Conservation (phyloP, 2,329 filamentous ascomycete genomes). For the Aspergillus bombycis region DNA sequence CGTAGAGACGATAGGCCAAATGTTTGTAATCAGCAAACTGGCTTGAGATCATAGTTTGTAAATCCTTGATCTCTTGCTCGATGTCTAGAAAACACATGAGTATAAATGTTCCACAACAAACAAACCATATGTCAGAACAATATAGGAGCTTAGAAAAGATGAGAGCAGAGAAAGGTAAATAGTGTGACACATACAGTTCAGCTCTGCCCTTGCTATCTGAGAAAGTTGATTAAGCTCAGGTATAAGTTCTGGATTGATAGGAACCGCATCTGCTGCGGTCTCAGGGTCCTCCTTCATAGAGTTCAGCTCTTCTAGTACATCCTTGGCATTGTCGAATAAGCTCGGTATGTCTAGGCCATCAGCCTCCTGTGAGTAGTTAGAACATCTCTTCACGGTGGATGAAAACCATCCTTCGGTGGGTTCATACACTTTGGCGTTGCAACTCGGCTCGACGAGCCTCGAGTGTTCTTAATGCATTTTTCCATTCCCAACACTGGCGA, state of each 20-base stretch:
- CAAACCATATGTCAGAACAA: background rate
- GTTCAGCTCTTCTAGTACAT: slow-evolving; percentile 49
- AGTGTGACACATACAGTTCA: slow-evolving; percentile 42
- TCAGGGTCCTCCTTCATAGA: slow-evolving; percentile 38
- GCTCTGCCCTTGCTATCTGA: slow-evolving; percentile 49
- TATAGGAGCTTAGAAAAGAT: background rate
- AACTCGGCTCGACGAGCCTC: slow-evolving; percentile 52
- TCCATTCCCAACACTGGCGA: slow-evolving; percentile 74
- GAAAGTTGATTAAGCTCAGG: slow-evolving; percentile 51
- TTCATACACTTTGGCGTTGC: slow-evolving; percentile 37
- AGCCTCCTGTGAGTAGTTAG: slow-evolving; percentile 20
- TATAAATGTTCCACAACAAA: background rate
- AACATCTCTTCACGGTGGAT: slow-evolving; percentile 16
- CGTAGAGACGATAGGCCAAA: slow-evolving; percentile 80
- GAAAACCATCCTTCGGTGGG: background rate
- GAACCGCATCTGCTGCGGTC: slow-evolving; percentile 42
- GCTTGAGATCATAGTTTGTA: slow-evolving; percentile 54
- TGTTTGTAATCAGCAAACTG: slow-evolving; percentile 67
- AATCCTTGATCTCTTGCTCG: slow-evolving; percentile 52
- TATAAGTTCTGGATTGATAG: slow-evolving; percentile 47
- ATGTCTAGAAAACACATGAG: slow-evolving; percentile 28
- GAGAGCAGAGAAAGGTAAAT: background rate
- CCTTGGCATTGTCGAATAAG: slow-evolving; percentile 39
- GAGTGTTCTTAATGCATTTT: slow-evolving; percentile 63
- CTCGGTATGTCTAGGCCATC: slow-evolving; percentile 34